These are phyloP conservation scores for apple (Malus domestica) DNA, from an alignment of 306 rosid genomes.

Conservation along the genomic window DNA sequence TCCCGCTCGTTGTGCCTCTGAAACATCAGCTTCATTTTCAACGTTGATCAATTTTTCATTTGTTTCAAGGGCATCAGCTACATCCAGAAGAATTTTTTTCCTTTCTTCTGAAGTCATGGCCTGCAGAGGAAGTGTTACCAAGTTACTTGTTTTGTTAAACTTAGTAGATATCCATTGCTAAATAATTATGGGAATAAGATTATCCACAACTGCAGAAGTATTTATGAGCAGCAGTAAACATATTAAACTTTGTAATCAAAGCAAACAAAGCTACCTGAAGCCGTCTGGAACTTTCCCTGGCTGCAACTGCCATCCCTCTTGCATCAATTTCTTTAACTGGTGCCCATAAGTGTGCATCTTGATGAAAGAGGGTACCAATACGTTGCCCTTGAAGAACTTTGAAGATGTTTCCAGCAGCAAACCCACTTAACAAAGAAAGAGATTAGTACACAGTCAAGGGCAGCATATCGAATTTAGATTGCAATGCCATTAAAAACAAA, in stretches of 20 bases:
- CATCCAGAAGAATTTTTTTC: conserved; percentile 65
- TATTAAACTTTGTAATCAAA: background rate
- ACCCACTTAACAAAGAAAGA: conserved; percentile 52
- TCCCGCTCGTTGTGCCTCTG: conserved; percentile 69
- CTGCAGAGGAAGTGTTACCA: conserved; percentile 36
- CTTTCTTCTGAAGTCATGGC: conserved; percentile 72
- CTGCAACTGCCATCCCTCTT: conserved; percentile 92
- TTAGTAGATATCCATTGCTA: background rate
- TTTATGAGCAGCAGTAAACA: background rate
- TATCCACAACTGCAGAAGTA: background rate
- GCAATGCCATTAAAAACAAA: background rate
- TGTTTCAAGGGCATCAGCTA: conserved; percentile 90
- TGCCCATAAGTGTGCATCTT: conserved; percentile 74
- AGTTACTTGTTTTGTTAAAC: conserved; percentile 20
- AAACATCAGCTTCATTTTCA: conserved; percentile 87
- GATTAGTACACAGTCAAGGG: background rate
- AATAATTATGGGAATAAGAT: background rate
- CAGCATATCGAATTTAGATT: conserved; percentile 11
- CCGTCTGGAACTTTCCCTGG: conserved; percentile 90
- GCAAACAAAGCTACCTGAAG: conserved; percentile 61
- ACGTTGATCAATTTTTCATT: conserved; percentile 46
- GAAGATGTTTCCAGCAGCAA: conserved; percentile 56
- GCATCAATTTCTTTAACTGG: conserved; percentile 59
- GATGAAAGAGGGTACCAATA: conserved; percentile 89
- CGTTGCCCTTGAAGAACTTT: conserved; percentile 86